These are phyloP conservation scores for Neurospora sp. DNA, from an alignment of 495 filamentous ascomycete species.

Conservation along the genomic window DNA sequence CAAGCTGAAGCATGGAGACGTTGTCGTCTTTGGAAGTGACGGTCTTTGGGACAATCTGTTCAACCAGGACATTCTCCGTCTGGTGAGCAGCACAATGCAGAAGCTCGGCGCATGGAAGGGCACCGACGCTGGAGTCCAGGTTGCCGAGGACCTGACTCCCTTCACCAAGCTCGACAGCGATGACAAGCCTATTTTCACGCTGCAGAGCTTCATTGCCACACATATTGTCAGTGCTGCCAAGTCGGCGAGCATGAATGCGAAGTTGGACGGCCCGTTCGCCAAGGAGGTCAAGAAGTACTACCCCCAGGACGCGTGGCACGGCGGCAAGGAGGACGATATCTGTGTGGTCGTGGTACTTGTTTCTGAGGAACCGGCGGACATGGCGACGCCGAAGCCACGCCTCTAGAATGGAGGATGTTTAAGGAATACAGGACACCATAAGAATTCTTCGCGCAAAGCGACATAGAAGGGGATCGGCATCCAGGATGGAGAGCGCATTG, in stretches of 20 bases:
- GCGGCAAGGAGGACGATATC: conserved; percentile 89
- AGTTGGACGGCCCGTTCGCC: conserved; percentile 83
- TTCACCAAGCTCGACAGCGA: conserved; percentile 37
- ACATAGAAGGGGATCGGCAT: not conserved
- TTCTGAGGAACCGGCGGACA: conserved; percentile 38
- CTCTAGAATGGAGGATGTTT: not conserved
- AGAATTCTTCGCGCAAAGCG: not conserved
- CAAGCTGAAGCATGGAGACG: conserved; percentile 75
- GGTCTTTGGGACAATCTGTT: conserved; percentile 97
- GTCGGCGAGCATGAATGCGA: conserved; percentile 63
- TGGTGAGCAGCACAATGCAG: conserved; percentile 68
- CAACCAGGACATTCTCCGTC: conserved; percentile 71
- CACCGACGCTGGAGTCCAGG: conserved; percentile 47
- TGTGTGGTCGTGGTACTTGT: conserved; percentile 68
- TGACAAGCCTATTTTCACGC: conserved; percentile 24
- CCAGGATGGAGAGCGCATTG: not conserved
- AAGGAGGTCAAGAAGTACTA: conserved; percentile 83
- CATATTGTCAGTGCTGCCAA: conserved; percentile 75
- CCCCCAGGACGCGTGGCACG: conserved; percentile 71
- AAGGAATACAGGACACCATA: not conserved
- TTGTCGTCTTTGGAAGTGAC: conserved; percentile 84
- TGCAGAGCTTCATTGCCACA: conserved; percentile 70
- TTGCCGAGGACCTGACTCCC: conserved; percentile 41
- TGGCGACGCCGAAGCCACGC: conserved; percentile 19
- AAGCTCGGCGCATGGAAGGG: conserved; percentile 62